Evolutionary conservation across 2,329 filamentous ascomycete genomes (phyloP), one percentile per base, ranked within the genome.

Genomic region (Colletotrichum sp.): DNA sequence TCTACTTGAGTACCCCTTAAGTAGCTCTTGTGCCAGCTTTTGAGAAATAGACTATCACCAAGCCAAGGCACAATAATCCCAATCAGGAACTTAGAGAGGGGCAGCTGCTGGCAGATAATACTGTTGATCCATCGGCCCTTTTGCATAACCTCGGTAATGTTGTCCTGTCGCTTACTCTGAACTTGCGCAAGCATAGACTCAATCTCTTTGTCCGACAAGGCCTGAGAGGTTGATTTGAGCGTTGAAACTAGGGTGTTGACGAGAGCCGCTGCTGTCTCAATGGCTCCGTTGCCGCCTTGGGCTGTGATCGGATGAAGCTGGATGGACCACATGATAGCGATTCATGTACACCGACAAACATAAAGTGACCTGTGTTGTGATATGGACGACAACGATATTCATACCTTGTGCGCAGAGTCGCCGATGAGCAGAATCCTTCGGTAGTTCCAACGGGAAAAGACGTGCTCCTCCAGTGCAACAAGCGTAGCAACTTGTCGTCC

Each of bases 321-420:
- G 11, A 18, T n/a, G 31, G 29, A 16, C 8, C 54, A 18, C 12
- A 2, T 47, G 4, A 33, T 43, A 24, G 21, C 21, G 21, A 63
- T 18, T 63, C 7, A 29, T 38, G 15, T 24, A 16, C 4, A 27
- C 11, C 24, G 1, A 51, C 3, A 13, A 51, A 13, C 11, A 13
- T 18, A 51, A 11, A 21, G n/a, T 8, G 31, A 11, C 31, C 31
- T 13, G 4, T 18, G n/a, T 34, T 34, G n/a, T 12, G n/a, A n/a
- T 6, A 34, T 8, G 18, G 29, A 34, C 5, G 6, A 4, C 6
- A 29, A n/a, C 16, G 3, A 51, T 3, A 3, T 16, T 5, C 24
- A 33, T 78, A 81, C 82, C 80, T 86, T 87, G 73, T 86, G 84
- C 4, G 81, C 82, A 1, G 84, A 79, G 74, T 87, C 86, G 2